Evolutionary conservation across 164 flowering plant species (phyloP), one percentile per base, ranked within the genome.

Genomic region (Chimonanthus praecox): DNA sequence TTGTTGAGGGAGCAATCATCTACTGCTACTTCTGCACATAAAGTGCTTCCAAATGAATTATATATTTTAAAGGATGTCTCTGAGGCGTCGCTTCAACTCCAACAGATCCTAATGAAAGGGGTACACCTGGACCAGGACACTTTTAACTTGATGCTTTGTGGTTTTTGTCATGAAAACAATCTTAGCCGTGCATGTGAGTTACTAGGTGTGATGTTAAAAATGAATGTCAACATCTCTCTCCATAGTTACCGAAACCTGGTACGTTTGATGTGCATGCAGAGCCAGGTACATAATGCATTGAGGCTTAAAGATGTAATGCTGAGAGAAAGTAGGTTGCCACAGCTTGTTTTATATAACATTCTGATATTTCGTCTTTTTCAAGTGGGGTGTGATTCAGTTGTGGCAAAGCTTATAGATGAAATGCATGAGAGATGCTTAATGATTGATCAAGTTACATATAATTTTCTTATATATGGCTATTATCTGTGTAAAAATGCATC

Each of bases 391-490:
- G 58, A 13, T 68, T 73, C 62, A n/a, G 45, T 72, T 67, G 88
- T 82, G 64, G 58, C 73, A 68, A 47, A 47, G 65, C 63, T 89
- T 67, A 60, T 94, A 47, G 75, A 73, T 69, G 89, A 88, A 69
- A 68, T 93, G 80, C 78, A 73, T 16, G 73, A 75, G 66, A 81
- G 78, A 71, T 82, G 83, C 64, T 65, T 90, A 69, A 64, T 71
- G 50, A 80, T 76, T 44, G 87, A 91, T 81, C 85, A 84, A 70
- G 82, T 82, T 20, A 85, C 94, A 13, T 90, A 87, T 75, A 85
- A 94, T 77, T 88, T 87, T 83, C 84, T 94, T 48, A 79, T 91
- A 16, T 77, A 74, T 67, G 97, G 98, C 46, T 87, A 81, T 75
- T 82, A 64, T 50, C 64, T 68, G 48, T 74, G 83, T 79, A 72